Base-by-base conservation (phyloP, 2,329 filamentous ascomycete species). In the Hypomyces perniciosus region DNA sequence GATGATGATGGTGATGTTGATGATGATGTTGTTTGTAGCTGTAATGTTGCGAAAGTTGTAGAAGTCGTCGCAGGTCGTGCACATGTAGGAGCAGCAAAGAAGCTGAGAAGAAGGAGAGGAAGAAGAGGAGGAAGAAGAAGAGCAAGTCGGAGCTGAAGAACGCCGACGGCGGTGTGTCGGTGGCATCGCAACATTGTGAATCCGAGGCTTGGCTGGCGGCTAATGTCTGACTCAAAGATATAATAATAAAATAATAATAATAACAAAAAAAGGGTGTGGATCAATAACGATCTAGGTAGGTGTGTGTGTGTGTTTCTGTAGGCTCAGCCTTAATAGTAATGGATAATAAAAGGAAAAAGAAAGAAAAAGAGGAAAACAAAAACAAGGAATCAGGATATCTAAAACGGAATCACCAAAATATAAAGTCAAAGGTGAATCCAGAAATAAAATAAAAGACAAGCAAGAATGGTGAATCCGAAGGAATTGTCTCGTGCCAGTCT, bases 31-130 rank as follows among this genome's bases (percentile, higher is more conserved):
- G 42, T 28, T 38, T 41, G n/a, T 13, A 40, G 30, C 29, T 46
- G 45, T 49, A 8, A 47, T 59, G 46, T 44, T 52, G 35, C 44
- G 55, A 29, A 43, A 46, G 5, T 4, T 38, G 46, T 37, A 46
- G 51, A 34, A 31, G 42, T 27, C 4, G 48, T 42, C 30, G 20
- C 20, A 20, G 20, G 20, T 20, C 20, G 20, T 20, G 20, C 20
- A 20, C 20, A 20, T 20, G 20, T 20, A 20, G 20, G 20, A 20
- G 20, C 20, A 20, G 20, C 20, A 20, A 20, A 20, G 20, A 20
- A 20, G 20, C 20, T 3, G 20, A 20, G 20, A 20, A 20, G 20
- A 20, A 20, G 20, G 20, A 20, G 3, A 20, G 20, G 27, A 29
- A n/a, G 34, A 12, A 2, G 26, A 1, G 12, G 26, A 26, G 29